Base-by-base conservation (phyloP, 768 basidiomycete species). In the Dictyophora rubrovolvata region DNA sequence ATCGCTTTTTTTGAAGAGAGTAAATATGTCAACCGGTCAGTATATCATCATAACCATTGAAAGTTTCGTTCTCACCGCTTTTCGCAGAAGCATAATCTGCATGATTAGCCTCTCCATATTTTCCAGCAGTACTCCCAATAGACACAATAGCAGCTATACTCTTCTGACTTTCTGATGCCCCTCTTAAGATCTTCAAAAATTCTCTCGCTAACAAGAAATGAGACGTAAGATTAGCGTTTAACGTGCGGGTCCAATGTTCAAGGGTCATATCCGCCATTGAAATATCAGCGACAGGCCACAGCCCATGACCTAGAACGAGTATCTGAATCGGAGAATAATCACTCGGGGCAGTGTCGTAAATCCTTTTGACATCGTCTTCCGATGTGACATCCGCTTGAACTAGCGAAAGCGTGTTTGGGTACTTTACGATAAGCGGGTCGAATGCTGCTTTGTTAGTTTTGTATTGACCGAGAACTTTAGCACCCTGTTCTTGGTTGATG, bases 401-500 rank as follows among this genome's bases (percentile, higher is more conserved):
- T 1, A 71, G 67, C 37, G 74, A 71, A 60, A 63, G 6, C 56
- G 62, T 2, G 75, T 60, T 16, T 68, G 69, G 7, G 60, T 74
- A 78, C 53, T 70, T 66, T 33, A 66, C 66, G 21, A 71, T 50
- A 8, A 86, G 70, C 1, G 71, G 67, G 4, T 74, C 68, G 21
- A 86, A 68, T 0, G 79, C 67, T 1, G 66, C 64, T 17, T 68
- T 63, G 54, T 78, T 82, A 8, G 79, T 75, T 67, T 85, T 82
- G 68, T 84, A 89, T 65, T 88, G 85, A 0, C 85, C 86, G 0
- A 85, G 82, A 10, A 89, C 85, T 54, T 75, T 77, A 0, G 87
- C 85, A 9, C 84, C 86, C 63, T 85, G 83, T 48, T 82, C 87
- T 88, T 48, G 33, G 28, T 20, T n/a, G 22, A n/a, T 21, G 33